Percentiles rank a stretch among this genome's conserved stretches.
Evolutionary conservation across 108 stramenopile genomes (phyloP).

Genomic region (Craspedostauros australis): DNA sequence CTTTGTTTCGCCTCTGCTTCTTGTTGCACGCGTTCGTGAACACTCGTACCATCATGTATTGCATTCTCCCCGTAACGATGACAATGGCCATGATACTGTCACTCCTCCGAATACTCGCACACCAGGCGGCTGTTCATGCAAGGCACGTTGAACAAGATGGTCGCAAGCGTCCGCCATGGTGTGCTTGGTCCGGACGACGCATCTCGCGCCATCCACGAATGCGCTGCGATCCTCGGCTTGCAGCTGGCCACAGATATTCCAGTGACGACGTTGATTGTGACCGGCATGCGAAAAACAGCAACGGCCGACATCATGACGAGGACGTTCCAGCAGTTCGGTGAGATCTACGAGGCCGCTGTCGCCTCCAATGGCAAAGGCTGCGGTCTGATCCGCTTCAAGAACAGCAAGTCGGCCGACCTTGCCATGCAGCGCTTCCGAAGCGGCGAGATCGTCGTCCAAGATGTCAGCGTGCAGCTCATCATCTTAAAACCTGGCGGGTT

Average conservation of each 20-base stretch:
- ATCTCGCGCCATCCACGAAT: conserved; percentile 66
- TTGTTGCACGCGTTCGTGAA: no score
- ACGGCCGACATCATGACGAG: conserved; percentile 42
- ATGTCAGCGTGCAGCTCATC: conserved; percentile 75
- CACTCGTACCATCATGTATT: no score
- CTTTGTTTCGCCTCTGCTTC: no score
- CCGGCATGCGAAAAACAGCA: conserved; percentile 72
- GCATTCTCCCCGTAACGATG: no score
- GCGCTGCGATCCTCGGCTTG: conserved; percentile 75
- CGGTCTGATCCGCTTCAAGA: conserved; percentile 60
- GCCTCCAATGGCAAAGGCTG: conserved; percentile 66
- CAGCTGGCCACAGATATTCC: conserved; percentile 54
- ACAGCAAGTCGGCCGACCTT: conserved; percentile 51
- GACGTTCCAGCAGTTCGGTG: conserved; percentile 64
- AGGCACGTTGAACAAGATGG: conserved; percentile 64
- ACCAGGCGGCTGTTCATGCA: conserved; percentile 68
- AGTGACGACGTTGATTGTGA: conserved; percentile 56
- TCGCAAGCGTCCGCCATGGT: conserved; percentile 46
- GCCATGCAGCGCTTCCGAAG: conserved; percentile 48
- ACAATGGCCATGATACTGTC: no score
- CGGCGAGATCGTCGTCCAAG: conserved; percentile 78
- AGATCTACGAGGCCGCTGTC: conserved; percentile 64
- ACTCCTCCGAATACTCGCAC: no score
- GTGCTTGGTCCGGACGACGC: conserved; percentile 56
- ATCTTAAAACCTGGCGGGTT: conserved; percentile 41